phyloP scores from a whole-genome alignment of 257 asterid species.

The Plantago ovata region DNA sequence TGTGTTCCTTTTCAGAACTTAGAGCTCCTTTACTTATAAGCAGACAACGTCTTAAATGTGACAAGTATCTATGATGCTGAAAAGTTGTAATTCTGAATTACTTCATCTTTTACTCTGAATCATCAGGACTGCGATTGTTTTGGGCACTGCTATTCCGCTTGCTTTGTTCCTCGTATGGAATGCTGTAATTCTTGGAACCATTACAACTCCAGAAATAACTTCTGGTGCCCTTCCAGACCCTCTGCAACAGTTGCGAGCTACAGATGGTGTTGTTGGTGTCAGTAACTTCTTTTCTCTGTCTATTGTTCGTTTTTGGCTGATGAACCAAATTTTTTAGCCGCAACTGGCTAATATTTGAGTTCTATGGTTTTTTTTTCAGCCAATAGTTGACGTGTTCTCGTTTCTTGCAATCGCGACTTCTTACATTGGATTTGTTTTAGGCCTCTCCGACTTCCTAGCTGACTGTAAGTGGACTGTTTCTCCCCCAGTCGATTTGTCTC shows the following conservation, averaged over 20 bases:
- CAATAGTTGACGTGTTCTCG: constrained; percentile 79
- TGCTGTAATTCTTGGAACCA: constrained; percentile 85
- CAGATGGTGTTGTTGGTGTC: constrained; percentile 79
- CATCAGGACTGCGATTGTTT: constrained; percentile 74
- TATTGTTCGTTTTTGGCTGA: neutral
- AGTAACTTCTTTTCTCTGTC: constrained; percentile 19
- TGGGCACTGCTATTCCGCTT: constrained; percentile 85
- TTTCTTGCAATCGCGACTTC: constrained; percentile 81
- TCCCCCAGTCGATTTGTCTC: neutral
- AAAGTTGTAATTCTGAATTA: too few relatives aligned
- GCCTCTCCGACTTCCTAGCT: constrained; percentile 77
- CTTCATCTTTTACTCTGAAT: constrained; percentile 22
- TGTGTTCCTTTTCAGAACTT: too few relatives aligned
- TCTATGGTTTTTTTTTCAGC: constrained; percentile 42
- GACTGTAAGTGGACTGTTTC: constrained; percentile 51
- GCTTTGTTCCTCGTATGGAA: constrained; percentile 83
- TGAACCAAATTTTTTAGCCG: neutral
- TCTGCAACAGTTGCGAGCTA: constrained; percentile 58
- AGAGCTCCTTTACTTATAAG: too few relatives aligned
- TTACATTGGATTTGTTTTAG: constrained; percentile 77
- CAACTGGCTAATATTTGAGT: neutral
- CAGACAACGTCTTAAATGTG: too few relatives aligned
- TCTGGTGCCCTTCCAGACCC: constrained; percentile 48
- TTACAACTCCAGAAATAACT: constrained; percentile 40
- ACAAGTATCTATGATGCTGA: too few relatives aligned